Evolutionary conservation across 768 basidiomycete genomes (phyloP), one percentile per base, ranked within the genome.

Genomic region (Aureoboletus auriporus): DNA sequence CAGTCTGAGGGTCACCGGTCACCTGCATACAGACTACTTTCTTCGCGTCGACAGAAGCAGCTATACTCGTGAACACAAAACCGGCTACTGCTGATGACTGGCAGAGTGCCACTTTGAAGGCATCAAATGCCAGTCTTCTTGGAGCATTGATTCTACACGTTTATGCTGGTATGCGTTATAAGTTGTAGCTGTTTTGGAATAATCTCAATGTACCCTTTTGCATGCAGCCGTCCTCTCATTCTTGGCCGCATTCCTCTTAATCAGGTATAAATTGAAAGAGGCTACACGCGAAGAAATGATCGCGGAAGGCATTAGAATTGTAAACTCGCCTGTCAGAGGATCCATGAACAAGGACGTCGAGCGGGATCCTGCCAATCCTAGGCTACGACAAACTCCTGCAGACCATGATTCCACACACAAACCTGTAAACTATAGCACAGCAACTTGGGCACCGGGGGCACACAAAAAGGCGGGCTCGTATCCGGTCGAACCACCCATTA

Each of bases 11-110:
- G 8, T 35, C 14, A 44, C 13, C 7, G n/a, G 11, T 33, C 12
- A 23, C 20, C 20, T 23, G 20, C 20, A 23, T 29, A 13, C 49
- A 83, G 80, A 80, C 80, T 1, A 83, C 80, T 0, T 83, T 83
- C 61, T 82, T 83, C 46, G 82, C 80, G 1, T 75, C 80, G 0
- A 76, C 72, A 16, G 80, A 82, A 59, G 75, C 78, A 0, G 75
- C 74, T 20, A 65, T 82, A 60, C 64, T 83, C 8, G 70, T 72
- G 23, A 76, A 69, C 46, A 63, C 77, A 23, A 23, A 23, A 23
- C 20, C 20, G 4, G 20, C 20, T 9, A 57, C 52, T 13, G 39
- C 43, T 0, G 43, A 34, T 23, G 55, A 62, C 11, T 53, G 16
- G n/a, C 23, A 8, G 1, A 49, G 37, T 41, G 29, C 53, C 38